Percentiles rank a stretch among this genome's conserved stretches.
phyloP scores from a whole-genome alignment of 192 early-diverging fungal genomes.

The Podila verticillata region DNA sequence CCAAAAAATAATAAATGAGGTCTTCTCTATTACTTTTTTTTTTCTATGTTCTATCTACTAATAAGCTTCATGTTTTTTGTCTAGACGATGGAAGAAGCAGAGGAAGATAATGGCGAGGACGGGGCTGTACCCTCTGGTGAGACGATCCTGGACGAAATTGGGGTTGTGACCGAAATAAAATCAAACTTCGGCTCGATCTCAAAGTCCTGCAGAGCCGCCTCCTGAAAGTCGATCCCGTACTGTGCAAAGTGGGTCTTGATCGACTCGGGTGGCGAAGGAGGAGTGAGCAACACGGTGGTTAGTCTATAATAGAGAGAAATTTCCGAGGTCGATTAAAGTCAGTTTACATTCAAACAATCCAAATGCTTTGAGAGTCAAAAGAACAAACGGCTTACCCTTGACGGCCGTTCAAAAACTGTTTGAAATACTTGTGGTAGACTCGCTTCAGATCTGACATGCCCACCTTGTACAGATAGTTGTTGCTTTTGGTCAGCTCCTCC shows the following conservation, averaged over 20 bases:
- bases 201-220: slow-evolving; percentile 32
- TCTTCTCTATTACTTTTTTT: too few relatives aligned
- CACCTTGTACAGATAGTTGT: slow-evolving; percentile 61
- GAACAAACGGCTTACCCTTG: slow-evolving; percentile 11
- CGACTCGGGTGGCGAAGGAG: slow-evolving; percentile 42
- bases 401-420: slow-evolving; percentile 61
- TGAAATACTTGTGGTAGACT: slow-evolving; percentile 67
- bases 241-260: slow-evolving; percentile 49
- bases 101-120: slow-evolving; percentile 20
- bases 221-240: slow-evolving; percentile 45
- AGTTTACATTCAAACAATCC: too few relatives aligned
- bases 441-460: slow-evolving; percentile 57
- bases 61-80: too few relatives aligned
- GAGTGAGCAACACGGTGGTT: slow-evolving; percentile 45
- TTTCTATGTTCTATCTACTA: too few relatives aligned
- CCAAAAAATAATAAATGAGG: too few relatives aligned
- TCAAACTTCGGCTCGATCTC: slow-evolving; percentile 40
- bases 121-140: slow-evolving; percentile 29
- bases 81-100: slow-evolving; percentile 3
- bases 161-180: slow-evolving; percentile 13
- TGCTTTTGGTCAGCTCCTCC: slow-evolving; percentile 57
- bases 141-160: slow-evolving; percentile 7
- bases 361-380: too few relatives aligned
- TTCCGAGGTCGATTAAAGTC: too few relatives aligned
- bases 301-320: slow-evolving; percentile 7